Percentiles rank a stretch among this genome's conserved stretches.
phyloP scores from a whole-genome alignment of 2,329 filamentous ascomycete genomes.

The Nothomitra cinnamomea region DNA sequence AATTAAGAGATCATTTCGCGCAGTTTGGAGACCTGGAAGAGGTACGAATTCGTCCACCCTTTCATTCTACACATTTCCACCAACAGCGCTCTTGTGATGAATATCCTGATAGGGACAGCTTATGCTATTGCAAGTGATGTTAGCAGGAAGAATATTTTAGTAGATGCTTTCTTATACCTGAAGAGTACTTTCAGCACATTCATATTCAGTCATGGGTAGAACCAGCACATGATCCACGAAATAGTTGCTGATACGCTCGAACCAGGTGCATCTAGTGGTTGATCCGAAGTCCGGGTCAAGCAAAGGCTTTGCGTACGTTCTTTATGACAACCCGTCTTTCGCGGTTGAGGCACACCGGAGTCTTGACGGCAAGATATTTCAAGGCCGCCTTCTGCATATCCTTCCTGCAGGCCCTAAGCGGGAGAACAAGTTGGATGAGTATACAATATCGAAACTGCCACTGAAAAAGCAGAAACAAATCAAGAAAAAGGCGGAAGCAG shows the following conservation, averaged over 20 bases:
- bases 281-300: slow-evolving; percentile 51
- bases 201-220: slow-evolving; percentile 11
- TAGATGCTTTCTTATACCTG: slow-evolving; percentile 95
- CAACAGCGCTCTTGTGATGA: slow-evolving; percentile 53
- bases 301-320: slow-evolving; percentile 83
- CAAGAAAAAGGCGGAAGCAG: slow-evolving; percentile 65
- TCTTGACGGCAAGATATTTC: slow-evolving; percentile 73
- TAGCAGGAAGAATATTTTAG: slow-evolving; percentile 96
- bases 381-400: slow-evolving; percentile 82
- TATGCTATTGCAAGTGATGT: slow-evolving; percentile 87
- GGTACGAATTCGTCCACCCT: slow-evolving; percentile 39
- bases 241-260: slow-evolving; percentile 6
- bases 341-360: slow-evolving; percentile 65
- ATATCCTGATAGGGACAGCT: slow-evolving; percentile 99
- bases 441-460: slow-evolving; percentile 74
- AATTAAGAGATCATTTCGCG: slow-evolving; percentile 55
- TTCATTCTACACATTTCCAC: background rate
- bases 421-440: slow-evolving; percentile 70
- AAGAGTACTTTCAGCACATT: slow-evolving; percentile 20
- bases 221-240: background rate
- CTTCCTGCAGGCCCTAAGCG: slow-evolving; percentile 71
- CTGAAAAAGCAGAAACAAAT: slow-evolving; percentile 90
- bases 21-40: slow-evolving; percentile 66
- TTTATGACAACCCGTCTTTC: slow-evolving; percentile 53
- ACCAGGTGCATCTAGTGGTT: slow-evolving; percentile 70